Base-by-base conservation (phyloP, 352 stramenopile genomes). In the Salisapilia sapeloensis region DNA sequence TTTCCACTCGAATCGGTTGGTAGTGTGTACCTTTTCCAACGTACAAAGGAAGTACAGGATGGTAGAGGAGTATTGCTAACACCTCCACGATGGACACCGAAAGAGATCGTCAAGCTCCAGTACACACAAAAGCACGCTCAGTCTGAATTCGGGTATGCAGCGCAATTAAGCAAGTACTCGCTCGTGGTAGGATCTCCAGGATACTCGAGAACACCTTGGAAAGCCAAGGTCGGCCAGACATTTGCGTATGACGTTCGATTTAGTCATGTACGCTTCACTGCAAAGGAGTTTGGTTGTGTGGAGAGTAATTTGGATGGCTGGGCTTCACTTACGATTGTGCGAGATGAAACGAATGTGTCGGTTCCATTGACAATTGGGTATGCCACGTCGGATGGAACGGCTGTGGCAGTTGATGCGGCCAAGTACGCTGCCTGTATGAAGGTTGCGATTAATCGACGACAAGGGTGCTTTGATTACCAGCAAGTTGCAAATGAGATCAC, bases 401-500 rank as follows among this genome's bases (percentile, higher is more conserved):
- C 71, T 4, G 16, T 50, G 8, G 64, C 60, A 0, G 44, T 84
- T 4, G 72, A 86, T 22, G 36, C 51, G 4, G 33, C 53, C 29
- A 71, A 63, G 44, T 91, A 65, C 44, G 42, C 44, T 4, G 53
- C 53, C 6, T 91, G 75, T 36, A 57, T 69, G 40, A 56, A 37
- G 30, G 44, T 76, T 12, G 55, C 63, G 11, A 53, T 70, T 6
- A 80, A 53, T 1, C 55, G 69, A 38, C 71, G 75, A 9, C 40
- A 28, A 23, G 61, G 59, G 16, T 91, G 71, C 44, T 58, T 45
- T 12, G 67, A 87, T 40, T 91, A 87, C 31, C 66, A 77, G 37
- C 72, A 87, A 29, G 53, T 33, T 5, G 57, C 65, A 4, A 91
- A 91, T 3, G 67, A 93, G 31, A 32, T 96, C 6, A 94, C 79